Percentiles rank a stretch among this genome's conserved stretches.
These are phyloP conservation scores for Bruguiera gymnorhiza DNA, from an alignment of 345 rosid genomes.

Conservation along the genomic window DNA sequence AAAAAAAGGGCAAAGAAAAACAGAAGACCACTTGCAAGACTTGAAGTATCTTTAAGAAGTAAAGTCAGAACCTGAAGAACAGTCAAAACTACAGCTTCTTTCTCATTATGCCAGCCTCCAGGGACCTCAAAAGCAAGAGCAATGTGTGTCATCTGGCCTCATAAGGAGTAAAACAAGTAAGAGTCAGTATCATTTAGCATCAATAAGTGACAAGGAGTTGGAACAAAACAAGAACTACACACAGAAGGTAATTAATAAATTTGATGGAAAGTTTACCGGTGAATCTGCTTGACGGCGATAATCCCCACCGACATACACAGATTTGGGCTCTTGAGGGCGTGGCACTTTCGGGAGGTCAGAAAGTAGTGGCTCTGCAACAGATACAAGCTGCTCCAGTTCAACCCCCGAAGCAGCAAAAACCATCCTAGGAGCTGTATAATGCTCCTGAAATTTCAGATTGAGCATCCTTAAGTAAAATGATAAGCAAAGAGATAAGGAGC, in stretches of 20 bases:
- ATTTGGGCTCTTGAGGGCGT: constrained; percentile 54
- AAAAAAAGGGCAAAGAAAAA: background rate
- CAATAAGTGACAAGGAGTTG: background rate
- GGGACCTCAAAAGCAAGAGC: constrained; percentile 92
- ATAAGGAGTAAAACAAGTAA: background rate
- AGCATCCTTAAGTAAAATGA: constrained; percentile 12
- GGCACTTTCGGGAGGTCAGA: constrained; percentile 67
- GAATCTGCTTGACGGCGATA: constrained; percentile 77
- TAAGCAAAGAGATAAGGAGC: background rate
- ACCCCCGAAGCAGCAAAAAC: constrained; percentile 89
- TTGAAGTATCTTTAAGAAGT: too few relatives aligned
- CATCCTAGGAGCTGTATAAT: constrained; percentile 75
- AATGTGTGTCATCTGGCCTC: constrained; percentile 60
- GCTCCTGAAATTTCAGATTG: constrained; percentile 51
- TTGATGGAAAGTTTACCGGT: constrained; percentile 45
- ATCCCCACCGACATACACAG: constrained; percentile 88
- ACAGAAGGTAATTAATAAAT: too few relatives aligned
- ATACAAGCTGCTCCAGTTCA: constrained; percentile 69
- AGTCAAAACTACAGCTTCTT: constrained; percentile 70
- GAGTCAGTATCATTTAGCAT: background rate
- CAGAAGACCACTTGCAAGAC: background rate
- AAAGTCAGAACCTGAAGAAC: constrained; percentile 72
- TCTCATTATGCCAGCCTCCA: constrained; percentile 78
- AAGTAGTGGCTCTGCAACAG: constrained; percentile 78
- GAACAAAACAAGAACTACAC: too few relatives aligned